Evolutionary conservation across 257 asterid genomes (phyloP).

Genomic region (Gentiana dahurica): DNA sequence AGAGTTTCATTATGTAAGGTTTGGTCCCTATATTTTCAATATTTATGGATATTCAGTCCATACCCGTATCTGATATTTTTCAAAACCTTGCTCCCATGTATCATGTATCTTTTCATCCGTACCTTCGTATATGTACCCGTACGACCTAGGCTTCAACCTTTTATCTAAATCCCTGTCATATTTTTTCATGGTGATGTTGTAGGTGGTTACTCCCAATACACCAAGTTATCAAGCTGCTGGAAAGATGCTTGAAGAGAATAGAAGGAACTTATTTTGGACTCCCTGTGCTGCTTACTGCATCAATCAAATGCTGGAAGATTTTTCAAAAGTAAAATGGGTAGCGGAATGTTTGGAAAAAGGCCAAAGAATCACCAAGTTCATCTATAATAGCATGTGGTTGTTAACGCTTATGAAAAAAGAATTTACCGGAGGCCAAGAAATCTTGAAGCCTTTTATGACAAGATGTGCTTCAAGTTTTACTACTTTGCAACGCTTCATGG

Average conservation of each 20-base stretch:
- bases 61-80: no score
- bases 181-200: constrained; percentile 17
- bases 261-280: constrained; percentile 70
- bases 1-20: no score
- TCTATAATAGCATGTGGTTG: constrained; percentile 65
- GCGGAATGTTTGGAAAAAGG: constrained; percentile 69
- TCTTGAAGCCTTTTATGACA: constrained; percentile 57
- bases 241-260: constrained; percentile 83
- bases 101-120: no score
- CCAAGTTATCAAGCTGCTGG: constrained; percentile 87
- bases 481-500: constrained; percentile 64
- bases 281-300: constrained; percentile 83
- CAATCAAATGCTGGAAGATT: constrained; percentile 62
- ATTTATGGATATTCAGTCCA: no score
- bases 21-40: no score
- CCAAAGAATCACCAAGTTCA: constrained; percentile 68
- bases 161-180: neutral
- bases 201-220: constrained; percentile 74
- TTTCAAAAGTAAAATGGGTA: constrained; percentile 55
- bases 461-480: constrained; percentile 57
- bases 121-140: no score
- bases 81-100: no score
- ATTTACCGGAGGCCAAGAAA: constrained; percentile 72
- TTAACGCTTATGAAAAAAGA: constrained; percentile 72
- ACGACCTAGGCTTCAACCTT: neutral